Base-by-base conservation (phyloP, 1,284 basidiomycete genomes). In the Polyporus tsugae region DNA sequence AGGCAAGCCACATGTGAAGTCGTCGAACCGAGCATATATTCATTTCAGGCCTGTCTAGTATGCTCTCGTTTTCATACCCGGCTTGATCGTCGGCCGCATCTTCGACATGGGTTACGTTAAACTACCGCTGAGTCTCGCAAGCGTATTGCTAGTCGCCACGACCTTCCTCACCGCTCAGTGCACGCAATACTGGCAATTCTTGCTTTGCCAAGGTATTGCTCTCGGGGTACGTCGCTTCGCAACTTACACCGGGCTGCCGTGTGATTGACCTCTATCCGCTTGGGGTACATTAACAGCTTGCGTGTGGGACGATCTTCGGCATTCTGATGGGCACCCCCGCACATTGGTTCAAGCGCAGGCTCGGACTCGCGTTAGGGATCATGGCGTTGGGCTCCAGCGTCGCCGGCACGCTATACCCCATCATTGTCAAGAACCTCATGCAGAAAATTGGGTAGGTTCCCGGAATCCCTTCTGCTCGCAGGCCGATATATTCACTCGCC, bases 21-120 rank as follows among this genome's bases (percentile, higher is more conserved):
- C 36, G 9, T 53, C 38, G 4, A 13, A 46, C 6, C 36, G 9
- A 55, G 39, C n/a, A n/a, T 35, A 42, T 29, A 44, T 60, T 71
- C 15, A 72, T 29, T 4, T 9, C 6, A n/a, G 2, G 36, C 6
- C 4, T 11, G 5, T 33, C 1, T 67, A 84, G 82, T 85, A 84
- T 73, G 81, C 84, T 13, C 76, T 86, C 7, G 80, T 82, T 10
- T 85, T 88, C 63, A 75, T 86, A 25, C 82, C 84, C 19, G 76
- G 85, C 3, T 81, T 88, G 22, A 64, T 88, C 42, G 79, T 82
- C n/a, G 87, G 87, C 0, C 84, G 85, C 2, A 77, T 89, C 36
- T 86, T 88, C 75, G 87, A 89, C 75, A 75, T 84, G 29, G 88
- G 87, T 0, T 81, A 84, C 73, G 83, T 86, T 74, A 80, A 80